A percentile compares a stretch with the other conserved stretches of the same genome.
Evolutionary conservation across 2,329 filamentous ascomycete species (phyloP).

Genomic region (Diaporthe longicolla): DNA sequence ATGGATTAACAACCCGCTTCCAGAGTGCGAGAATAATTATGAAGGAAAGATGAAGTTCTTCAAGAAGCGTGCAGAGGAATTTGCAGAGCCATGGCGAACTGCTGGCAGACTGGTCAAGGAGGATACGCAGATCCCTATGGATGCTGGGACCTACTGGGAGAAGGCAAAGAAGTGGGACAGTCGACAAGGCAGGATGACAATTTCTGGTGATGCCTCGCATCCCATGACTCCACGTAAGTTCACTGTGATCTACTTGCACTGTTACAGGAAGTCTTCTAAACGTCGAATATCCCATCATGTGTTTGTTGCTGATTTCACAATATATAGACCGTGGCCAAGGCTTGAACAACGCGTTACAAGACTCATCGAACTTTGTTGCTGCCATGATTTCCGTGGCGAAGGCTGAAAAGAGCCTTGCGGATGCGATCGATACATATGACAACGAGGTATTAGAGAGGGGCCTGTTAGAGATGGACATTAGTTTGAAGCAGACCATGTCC

Average conservation of each 20-base stretch:
- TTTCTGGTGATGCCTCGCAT: constrained; percentile 1
- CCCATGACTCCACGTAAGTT: background rate
- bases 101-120: background rate
- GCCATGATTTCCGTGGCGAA: background rate
- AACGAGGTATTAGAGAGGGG: background rate
- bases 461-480: background rate
- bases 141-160: background rate
- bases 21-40: background rate
- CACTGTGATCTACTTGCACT: background rate
- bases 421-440: background rate
- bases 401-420: background rate
- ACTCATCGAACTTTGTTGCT: constrained; percentile 1
- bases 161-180: background rate
- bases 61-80: constrained; percentile 6
- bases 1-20: background rate
- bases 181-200: background rate
- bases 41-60: constrained; percentile 7
- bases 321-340: background rate
- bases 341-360: background rate
- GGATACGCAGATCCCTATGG: background rate
- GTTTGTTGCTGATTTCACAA: background rate
- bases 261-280: background rate
- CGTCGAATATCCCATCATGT: background rate
- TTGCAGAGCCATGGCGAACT: background rate
- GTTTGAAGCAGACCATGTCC: constrained; percentile 4